These are phyloP conservation scores for Gossypium rotundifolium DNA, from an alignment of 345 rosid species.

Conservation along the genomic window DNA sequence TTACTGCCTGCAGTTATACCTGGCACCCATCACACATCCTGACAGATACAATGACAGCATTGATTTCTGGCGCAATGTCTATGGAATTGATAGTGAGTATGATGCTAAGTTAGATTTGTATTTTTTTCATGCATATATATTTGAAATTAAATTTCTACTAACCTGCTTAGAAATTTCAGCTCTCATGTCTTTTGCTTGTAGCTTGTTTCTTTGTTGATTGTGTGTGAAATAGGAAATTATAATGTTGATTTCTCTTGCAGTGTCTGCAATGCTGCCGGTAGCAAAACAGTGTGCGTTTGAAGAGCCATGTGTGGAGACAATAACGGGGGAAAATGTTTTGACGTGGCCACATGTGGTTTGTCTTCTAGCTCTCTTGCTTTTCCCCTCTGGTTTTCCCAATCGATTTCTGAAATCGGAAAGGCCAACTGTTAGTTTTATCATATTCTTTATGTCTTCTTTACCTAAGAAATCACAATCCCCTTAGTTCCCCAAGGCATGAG, in stretches of 20 bases:
- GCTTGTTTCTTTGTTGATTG: background rate
- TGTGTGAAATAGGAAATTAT: background rate
- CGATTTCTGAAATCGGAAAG: background rate
- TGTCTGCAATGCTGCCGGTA: constrained; percentile 94
- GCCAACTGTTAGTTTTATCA: background rate
- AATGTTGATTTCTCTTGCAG: constrained; percentile 33
- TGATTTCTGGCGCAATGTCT: background rate
- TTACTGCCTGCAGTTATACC: background rate
- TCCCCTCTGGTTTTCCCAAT: background rate
- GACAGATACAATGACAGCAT: background rate
- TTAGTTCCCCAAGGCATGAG: background rate
- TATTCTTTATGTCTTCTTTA: background rate
- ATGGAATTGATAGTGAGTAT: background rate
- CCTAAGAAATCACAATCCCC: background rate
- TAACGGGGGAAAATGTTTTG: background rate
- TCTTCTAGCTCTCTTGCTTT: background rate
- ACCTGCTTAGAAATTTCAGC: background rate
- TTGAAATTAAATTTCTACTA: background rate
- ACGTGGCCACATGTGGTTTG: background rate
- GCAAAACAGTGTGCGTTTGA: constrained; percentile 97
- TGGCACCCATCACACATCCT: background rate
- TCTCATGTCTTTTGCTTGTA: background rate
- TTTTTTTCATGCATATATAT: background rate
- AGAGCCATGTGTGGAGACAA: constrained; percentile 78
- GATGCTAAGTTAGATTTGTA: background rate